These are phyloP conservation scores for Fomitopsis betulina DNA, from an alignment of 1,284 basidiomycete species.

Conservation along the genomic window DNA sequence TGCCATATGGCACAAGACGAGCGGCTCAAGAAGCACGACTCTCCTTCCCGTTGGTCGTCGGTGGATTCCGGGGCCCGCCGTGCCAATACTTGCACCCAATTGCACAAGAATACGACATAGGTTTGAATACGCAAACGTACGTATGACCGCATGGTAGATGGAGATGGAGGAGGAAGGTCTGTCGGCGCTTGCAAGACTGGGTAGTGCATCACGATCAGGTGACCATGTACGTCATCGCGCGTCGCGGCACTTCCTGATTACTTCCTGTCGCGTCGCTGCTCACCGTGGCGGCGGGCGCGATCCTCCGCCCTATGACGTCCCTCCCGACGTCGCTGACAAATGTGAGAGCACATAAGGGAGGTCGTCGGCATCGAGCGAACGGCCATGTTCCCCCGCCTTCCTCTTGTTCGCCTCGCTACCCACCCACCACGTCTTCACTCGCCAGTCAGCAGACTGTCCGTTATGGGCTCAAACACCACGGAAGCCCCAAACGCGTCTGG, in stretches of 20 bases:
- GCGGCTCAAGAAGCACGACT: too few relatives aligned
- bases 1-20: too few relatives aligned
- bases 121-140: too few relatives aligned
- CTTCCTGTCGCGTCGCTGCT: not conserved
- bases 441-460: not conserved
- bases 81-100: too few relatives aligned
- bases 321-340: not conserved
- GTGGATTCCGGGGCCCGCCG: too few relatives aligned
- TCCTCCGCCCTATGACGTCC: not conserved
- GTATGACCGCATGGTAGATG: too few relatives aligned
- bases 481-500: slow-evolving; percentile 36
- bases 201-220: not conserved
- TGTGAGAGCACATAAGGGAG: not conserved
- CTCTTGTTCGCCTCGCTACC: slow-evolving; percentile 1
- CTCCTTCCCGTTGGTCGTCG: too few relatives aligned
- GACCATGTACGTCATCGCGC: not conserved
- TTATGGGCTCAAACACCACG: slow-evolving; percentile 28
- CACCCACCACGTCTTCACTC: not conserved
- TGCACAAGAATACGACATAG: too few relatives aligned
- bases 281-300: not conserved
- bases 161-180: too few relatives aligned
- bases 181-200: too few relatives aligned
- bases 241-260: not conserved
- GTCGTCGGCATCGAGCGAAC: not conserved
- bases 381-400: slow-evolving; percentile 8